Evolutionary conservation across 306 rosid genomes (phyloP).

Genomic region (Begonia peltatifolia): DNA sequence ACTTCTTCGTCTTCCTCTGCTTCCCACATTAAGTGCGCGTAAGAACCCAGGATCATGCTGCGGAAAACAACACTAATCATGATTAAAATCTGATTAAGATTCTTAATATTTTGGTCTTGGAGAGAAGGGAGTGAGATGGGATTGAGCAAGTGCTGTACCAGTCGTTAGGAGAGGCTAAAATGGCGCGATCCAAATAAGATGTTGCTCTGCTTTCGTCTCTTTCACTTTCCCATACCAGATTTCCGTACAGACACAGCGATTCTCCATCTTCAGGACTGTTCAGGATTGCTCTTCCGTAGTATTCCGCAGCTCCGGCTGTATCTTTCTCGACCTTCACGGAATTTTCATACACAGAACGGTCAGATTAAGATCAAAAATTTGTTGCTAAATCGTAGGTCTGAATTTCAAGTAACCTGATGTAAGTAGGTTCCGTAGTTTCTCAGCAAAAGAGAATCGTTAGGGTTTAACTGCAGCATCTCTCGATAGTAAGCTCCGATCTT

Average conservation of each 20-base stretch:
- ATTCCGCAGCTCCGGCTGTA: slow-evolving; percentile 52
- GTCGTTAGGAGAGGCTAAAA: slow-evolving; percentile 45
- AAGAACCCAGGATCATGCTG: slow-evolving; percentile 64
- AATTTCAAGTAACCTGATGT: slow-evolving; percentile 40
- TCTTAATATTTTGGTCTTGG: background rate
- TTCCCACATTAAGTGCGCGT: slow-evolving; percentile 64
- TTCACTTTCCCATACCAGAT: slow-evolving; percentile 61
- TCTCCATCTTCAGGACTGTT: slow-evolving; percentile 70
- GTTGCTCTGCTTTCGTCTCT: slow-evolving; percentile 48
- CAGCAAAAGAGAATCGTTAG: slow-evolving; percentile 59
- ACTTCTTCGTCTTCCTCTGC: slow-evolving; percentile 33
- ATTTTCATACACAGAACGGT: background rate
- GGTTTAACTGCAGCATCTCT: slow-evolving; percentile 55
- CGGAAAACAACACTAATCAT: slow-evolving; percentile 1
- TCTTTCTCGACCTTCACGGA: slow-evolving; percentile 41
- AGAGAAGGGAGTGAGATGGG: background rate
- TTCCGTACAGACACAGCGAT: slow-evolving; percentile 51
- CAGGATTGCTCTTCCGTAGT: slow-evolving; percentile 63
- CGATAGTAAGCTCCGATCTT: slow-evolving; percentile 55
- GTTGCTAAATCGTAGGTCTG: background rate
- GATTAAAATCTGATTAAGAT: background rate
- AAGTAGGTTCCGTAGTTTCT: slow-evolving; percentile 75
- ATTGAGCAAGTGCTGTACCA: slow-evolving; percentile 21
- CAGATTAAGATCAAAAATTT: background rate
- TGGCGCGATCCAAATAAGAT: slow-evolving; percentile 59